phyloP scores from a whole-genome alignment of 2,329 filamentous ascomycete species.

The Scopulariopsis brevicaulis region DNA sequence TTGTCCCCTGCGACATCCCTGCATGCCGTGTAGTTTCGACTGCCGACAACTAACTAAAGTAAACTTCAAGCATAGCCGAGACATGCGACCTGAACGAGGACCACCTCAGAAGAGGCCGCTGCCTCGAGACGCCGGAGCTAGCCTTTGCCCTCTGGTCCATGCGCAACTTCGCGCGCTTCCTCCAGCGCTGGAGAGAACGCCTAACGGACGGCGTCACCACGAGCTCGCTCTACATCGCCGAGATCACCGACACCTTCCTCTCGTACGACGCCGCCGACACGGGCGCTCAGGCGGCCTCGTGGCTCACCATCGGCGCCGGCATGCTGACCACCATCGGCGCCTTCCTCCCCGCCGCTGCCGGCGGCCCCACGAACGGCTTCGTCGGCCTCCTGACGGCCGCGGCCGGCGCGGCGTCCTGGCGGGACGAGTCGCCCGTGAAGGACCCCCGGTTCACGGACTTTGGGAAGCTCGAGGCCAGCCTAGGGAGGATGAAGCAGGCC shows the following conservation, averaged over 20 bases:
- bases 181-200: neutral
- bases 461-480: neutral
- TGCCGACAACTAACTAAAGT: too few species aligned
- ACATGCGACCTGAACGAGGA: neutral
- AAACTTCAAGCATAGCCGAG: neutral
- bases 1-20: too few species aligned
- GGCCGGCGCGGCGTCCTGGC: neutral
- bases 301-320: constrained; percentile 3
- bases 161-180: constrained; percentile 2
- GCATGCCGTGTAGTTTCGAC: too few species aligned
- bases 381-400: constrained; percentile 1
- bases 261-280: neutral
- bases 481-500: neutral
- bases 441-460: constrained; percentile 3
- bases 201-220: neutral
- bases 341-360: neutral
- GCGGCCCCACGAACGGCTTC: neutral
- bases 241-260: neutral
- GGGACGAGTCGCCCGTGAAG: neutral
- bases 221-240: neutral
- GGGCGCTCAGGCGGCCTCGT: neutral
- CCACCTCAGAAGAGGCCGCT: neutral
- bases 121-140: neutral
- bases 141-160: constrained; percentile 5
- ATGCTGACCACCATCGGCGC: constrained; percentile 1